Base-by-base conservation (phyloP, 768 basidiomycete genomes). In the Dendrothele bispora region DNA sequence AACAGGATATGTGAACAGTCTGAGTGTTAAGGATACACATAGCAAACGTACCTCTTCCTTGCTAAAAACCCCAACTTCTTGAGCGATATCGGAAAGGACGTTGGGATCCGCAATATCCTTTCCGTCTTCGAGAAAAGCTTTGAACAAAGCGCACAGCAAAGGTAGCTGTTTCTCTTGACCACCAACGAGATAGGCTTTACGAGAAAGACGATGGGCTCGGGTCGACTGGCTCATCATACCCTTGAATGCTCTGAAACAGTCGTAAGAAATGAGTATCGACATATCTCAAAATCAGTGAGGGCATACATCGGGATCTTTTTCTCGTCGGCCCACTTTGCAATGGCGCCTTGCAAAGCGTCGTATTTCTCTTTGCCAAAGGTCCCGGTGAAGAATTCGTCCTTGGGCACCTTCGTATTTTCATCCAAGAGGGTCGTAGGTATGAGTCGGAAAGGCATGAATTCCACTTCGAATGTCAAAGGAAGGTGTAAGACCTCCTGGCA, bases 161-260 rank as follows among this genome's bases (percentile, higher is more conserved):
- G 78, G 71, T 5, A 79, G 61, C 62, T 91, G 89, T 27, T 77
- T 58, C 10, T 71, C 60, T 60, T 82, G 77, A 1, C 87, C 86
- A 15, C 83, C 84, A 17, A 80, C 51, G 52, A 73, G 65, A 61
- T 73, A 84, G 1, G 88, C 88, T 59, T 88, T 86, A 46, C 79
- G 77, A 25, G 84, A 72, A 22, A 93, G 71, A 10, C 89, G 78
- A 62, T 91, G 90, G 7, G 84, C 85, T 17, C 73, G 68, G 29
- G 74, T 82, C n/a, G 88, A 86, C 57, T 82, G 79, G 44, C 77
- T 73, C 52, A 91, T 72, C 12, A 72, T 71, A 17, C 87, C 87
- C 14, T 71, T 72, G 57, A 81, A 82, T 4, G 71, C 68, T 43
- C 86, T 88, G 56, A 14, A 29, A 24, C 4, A 4, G 2, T 0